Base-by-base conservation (phyloP, 2,329 filamentous ascomycete genomes). In the Rosellinia necatrix region DNA sequence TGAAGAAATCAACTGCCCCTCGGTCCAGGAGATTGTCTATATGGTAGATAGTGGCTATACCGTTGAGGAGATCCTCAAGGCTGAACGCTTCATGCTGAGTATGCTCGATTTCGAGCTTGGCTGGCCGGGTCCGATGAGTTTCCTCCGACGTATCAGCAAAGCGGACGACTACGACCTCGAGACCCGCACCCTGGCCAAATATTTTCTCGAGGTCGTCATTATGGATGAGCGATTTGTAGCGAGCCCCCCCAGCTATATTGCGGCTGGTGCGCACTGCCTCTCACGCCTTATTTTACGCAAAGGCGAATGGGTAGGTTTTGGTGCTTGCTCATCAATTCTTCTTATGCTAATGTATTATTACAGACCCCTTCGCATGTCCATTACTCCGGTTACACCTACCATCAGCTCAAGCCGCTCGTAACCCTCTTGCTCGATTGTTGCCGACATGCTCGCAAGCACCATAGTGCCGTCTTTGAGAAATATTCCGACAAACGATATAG, bases 101-200 rank as follows among this genome's bases (percentile, higher is more conserved):
- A 96, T 97, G 88, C 85, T 99, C 50, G 84, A 91, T 67, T 99
- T 96, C 70, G 92, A 97, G 75, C 84, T 99, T 50, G 94, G 94
- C 49, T 97, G 91, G 89, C 94, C 94, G n/a, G 94, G 94, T 38
- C 94, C 94, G 1, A 97, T 99, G 93, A 97, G 92, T 78, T 99
- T 99, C 76, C 81, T 99, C 59, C 86, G 94, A 58, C 87, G 93
- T 53, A 94, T 97, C 74, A 97, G 93, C 86, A 97, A 97, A 78
- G 94, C 94, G 12, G 94, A 99, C 71, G 92, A 97, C 70, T 99
- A 97, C 70, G 92, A 99, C 70, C 79, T 96, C 42, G 93, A 99
- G 76, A 97, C 93, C 9, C 85, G 94, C 32, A 97, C 94, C 4
- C 78, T 99, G 51, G 92, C 94, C 66, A 99, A 99, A 76, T 99